Evolutionary conservation across 2,329 filamentous ascomycete species (phyloP), one percentile per base, ranked within the genome.

Genomic region (Nemania diffusa): DNA sequence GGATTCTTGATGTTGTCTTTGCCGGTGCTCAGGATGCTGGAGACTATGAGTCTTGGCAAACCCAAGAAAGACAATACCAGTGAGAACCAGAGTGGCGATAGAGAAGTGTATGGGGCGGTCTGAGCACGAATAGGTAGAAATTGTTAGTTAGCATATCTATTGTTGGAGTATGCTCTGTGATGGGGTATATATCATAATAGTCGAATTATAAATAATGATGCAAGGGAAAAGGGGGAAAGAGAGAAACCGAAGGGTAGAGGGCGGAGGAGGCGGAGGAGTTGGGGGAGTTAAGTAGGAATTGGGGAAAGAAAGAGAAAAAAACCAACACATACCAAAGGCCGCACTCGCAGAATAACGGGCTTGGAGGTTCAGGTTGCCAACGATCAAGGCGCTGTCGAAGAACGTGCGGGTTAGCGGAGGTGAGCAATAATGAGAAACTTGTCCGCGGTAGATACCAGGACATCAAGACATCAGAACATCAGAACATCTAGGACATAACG

Each of bases 51-150:
- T 66, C 46, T 61, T 66, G 29, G 73, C 67, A 46, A 72, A 72
- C 29, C 62, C 55, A 8, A 64, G 65, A 24, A 76, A 66, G 22
- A 70, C 57, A 29, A 71, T 42, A 17, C 76, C 74, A 5, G 72
- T 64, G 53, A 75, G 61, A 26, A 77, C 26, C 32, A 77, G 66
- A 2, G 74, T 74, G 13, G 76, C 27, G 59, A 79, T 70, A 24
- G 79, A 78, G 62, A 79, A 77, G 50, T 80, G 79, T 17, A 80
- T 71, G 2, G 78, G 78, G 8, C 78, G 75, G 58, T 80, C 79
- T 79, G 37, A 17, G n/a, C 46, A 40, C 13, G 15, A 24, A 42
- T 32, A 9, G 50, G 22, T 26, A 1, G 42, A 51, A 59, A 32
- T 53, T 57, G 13, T 51, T 8, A 53, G 51, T 57, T 15, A 56